Conservation (phyloP, 768 basidiomycete genomes). For the Mycena pura region DNA sequence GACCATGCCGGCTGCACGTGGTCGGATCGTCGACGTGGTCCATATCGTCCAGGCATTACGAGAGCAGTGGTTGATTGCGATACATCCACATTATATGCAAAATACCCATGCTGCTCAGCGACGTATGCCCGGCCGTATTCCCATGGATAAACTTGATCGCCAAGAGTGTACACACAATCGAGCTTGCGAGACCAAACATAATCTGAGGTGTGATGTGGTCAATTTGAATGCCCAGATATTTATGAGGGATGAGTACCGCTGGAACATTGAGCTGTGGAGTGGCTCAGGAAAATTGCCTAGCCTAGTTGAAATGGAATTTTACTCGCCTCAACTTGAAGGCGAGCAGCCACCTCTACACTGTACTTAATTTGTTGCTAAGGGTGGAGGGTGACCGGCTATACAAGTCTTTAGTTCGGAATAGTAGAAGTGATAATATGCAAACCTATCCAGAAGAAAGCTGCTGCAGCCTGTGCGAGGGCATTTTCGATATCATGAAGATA, state of each 20-base stretch:
- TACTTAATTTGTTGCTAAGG: not conserved
- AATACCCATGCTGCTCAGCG: not conserved
- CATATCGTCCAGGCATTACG: not conserved
- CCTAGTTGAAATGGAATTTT: no score
- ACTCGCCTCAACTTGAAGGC: not conserved
- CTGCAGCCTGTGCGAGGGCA: not conserved
- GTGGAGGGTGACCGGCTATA: not conserved
- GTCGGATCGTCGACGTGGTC: not conserved
- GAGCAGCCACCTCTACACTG: not conserved
- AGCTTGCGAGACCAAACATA: not conserved
- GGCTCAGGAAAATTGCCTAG: no score
- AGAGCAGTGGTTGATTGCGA: not conserved
- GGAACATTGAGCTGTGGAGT: not conserved
- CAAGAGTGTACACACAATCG: not conserved
- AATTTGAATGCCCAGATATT: no score
- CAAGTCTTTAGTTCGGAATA: not conserved
- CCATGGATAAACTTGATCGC: not conserved
- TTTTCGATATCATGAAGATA: constrained; percentile 3
- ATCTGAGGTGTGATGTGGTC: no score
- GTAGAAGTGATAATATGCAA: not conserved
- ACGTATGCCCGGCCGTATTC: not conserved
- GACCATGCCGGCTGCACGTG: not conserved
- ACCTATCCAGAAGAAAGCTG: not conserved
- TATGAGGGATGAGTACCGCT: not conserved
- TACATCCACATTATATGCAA: not conserved